These are phyloP conservation scores for Ploettnerulaceae sp. DNA, from an alignment of 2,329 filamentous ascomycete species.

Conservation along the genomic window DNA sequence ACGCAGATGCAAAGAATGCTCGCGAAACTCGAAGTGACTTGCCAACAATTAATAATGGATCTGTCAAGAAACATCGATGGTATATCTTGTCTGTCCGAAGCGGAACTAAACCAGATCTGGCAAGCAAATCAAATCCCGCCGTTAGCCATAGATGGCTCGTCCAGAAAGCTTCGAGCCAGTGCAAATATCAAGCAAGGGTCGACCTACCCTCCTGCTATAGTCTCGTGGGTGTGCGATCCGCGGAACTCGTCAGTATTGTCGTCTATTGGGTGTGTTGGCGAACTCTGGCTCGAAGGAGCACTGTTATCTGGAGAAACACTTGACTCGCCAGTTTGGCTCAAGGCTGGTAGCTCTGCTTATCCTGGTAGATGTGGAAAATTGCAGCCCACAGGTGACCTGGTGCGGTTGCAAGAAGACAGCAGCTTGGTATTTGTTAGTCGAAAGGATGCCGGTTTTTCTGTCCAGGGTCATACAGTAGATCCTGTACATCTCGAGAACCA, in stretches of 20 bases:
- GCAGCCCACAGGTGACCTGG: constrained; percentile 32
- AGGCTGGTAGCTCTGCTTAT: constrained; percentile 33
- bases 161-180: constrained; percentile 19
- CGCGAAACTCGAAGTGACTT: constrained; percentile 32
- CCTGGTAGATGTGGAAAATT: constrained; percentile 32
- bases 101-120: constrained; percentile 41
- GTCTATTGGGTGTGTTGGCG: constrained; percentile 38
- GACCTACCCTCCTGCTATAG: constrained; percentile 35
- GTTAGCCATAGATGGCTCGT: constrained; percentile 32
- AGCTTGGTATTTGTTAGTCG: constrained; percentile 29
- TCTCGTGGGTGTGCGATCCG: constrained; percentile 34
- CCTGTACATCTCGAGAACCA: constrained; percentile 38
- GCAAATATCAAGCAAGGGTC: constrained; percentile 25
- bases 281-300: constrained; percentile 40
- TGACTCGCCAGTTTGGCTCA: constrained; percentile 34
- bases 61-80: constrained; percentile 30
- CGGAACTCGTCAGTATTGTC: constrained; percentile 35
- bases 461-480: constrained; percentile 38
- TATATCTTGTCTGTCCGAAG: constrained; percentile 31
- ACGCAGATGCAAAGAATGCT: constrained; percentile 38
- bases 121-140: constrained; percentile 38
- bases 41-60: constrained; percentile 22
- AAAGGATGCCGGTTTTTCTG: constrained; percentile 28
- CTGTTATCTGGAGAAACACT: constrained; percentile 29
- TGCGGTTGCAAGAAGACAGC: constrained; percentile 28